phyloP scores from a whole-genome alignment of 2,329 filamentous ascomycete species.

The Juglanconis oblonga region DNA sequence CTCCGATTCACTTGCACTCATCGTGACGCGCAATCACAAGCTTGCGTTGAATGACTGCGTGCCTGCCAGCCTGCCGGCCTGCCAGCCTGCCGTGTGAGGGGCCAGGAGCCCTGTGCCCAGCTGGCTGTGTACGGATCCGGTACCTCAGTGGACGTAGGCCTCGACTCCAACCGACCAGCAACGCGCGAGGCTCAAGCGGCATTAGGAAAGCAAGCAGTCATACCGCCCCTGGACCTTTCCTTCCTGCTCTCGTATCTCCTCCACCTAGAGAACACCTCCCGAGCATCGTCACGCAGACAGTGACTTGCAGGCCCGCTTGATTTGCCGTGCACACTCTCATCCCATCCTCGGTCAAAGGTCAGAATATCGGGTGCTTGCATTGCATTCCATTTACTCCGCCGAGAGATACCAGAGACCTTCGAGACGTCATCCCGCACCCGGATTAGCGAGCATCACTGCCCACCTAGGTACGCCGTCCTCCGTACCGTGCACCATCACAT shows the following conservation, averaged over 20 bases:
- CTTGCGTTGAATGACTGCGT: neutral
- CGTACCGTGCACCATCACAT: neutral
- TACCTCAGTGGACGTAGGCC: too few relatives aligned
- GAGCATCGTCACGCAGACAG: neutral
- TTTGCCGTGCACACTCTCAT: neutral
- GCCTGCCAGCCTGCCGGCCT: neutral
- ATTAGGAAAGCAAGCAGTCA: neutral
- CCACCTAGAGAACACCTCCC: neutral
- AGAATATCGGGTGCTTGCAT: neutral
- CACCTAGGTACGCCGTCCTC: neutral
- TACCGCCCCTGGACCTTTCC: neutral
- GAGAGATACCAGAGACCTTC: neutral
- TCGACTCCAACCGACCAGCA: too few relatives aligned
- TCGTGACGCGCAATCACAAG: neutral
- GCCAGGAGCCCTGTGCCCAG: too few relatives aligned
- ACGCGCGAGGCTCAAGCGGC: too few relatives aligned
- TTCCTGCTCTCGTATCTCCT: neutral
- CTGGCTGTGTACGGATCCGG: too few relatives aligned
- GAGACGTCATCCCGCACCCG: conserved; percentile 11
- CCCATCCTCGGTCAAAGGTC: neutral
- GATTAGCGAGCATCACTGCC: neutral
- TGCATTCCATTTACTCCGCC: neutral
- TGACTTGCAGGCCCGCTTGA: neutral
- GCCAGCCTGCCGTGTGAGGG: too few relatives aligned
- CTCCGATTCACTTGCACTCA: neutral